These are phyloP conservation scores for Eragrostis tef DNA, from an alignment of 202 grass and related monocot species.

Conservation along the genomic window DNA sequence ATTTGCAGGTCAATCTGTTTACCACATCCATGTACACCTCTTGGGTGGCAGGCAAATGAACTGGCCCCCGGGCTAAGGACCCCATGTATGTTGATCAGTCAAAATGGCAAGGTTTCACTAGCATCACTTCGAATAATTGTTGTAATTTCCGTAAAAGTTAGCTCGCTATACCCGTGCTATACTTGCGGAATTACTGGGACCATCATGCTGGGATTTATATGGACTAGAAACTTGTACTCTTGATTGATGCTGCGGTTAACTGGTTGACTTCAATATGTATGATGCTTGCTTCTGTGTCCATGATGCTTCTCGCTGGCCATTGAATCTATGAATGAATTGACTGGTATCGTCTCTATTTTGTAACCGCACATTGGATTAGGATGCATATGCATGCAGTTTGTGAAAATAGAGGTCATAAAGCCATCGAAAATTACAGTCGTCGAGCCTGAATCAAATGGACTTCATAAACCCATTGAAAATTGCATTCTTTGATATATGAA, in stretches of 20 bases:
- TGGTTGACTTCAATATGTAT: not conserved
- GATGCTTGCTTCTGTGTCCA: not conserved
- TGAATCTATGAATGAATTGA: not conserved
- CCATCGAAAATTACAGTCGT: not conserved
- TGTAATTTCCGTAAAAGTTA: slow-evolving; percentile 37
- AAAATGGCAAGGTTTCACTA: slow-evolving; percentile 26
- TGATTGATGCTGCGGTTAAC: not conserved
- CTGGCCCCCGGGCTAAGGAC: slow-evolving; percentile 78
- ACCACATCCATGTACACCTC: slow-evolving; percentile 89
- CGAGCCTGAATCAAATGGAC: not conserved
- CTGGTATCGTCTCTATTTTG: not conserved
- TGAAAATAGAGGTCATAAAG: not conserved
- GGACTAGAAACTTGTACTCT: slow-evolving; percentile 16
- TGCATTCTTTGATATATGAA: not conserved
- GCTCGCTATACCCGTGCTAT: slow-evolving; percentile 11
- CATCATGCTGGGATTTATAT: slow-evolving; percentile 41
- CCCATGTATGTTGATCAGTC: not conserved
- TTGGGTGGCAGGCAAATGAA: slow-evolving; percentile 91
- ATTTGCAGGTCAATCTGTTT: slow-evolving; percentile 88
- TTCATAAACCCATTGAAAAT: not conserved
- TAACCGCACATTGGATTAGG: not conserved
- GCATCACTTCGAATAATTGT: slow-evolving; percentile 42
- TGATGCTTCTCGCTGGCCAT: not conserved
- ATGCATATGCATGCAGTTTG: not conserved
- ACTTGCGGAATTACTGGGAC: slow-evolving; percentile 26